phyloP scores from a whole-genome alignment of 768 basidiomycete genomes.

The Naganishia antarctica region DNA sequence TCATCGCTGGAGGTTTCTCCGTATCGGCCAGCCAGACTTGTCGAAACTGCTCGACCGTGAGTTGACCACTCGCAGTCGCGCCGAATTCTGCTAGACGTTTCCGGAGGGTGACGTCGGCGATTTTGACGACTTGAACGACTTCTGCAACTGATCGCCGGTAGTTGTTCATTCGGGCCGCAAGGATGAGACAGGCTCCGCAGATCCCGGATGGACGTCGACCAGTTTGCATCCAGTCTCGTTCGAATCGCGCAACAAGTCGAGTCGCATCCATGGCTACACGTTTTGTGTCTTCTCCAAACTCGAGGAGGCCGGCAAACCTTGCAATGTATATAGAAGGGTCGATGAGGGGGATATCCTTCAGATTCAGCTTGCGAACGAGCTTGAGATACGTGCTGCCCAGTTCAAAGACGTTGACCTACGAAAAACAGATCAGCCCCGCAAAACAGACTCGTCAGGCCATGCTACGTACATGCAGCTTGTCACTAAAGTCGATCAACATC shows the following conservation, averaged over 20 bases:
- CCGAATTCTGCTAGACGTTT: conserved; percentile 94
- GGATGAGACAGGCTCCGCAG: conserved; percentile 87
- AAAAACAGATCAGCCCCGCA: not conserved
- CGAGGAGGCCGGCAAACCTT: conserved; percentile 86
- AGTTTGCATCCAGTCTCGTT: conserved; percentile 94
- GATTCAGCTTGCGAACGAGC: conserved; percentile 78
- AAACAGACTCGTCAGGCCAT: not conserved
- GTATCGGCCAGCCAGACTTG: conserved; percentile 30
- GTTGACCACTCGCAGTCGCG: conserved; percentile 72
- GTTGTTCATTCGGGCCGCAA: conserved; percentile 98
- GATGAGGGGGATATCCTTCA: conserved; percentile 71
- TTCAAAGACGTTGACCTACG: conserved; percentile 91
- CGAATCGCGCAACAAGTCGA: conserved; percentile 86
- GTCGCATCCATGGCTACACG: conserved; percentile 88
- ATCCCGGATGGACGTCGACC: conserved; percentile 95
- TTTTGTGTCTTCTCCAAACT: conserved; percentile 91
- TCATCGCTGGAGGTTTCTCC: conserved; percentile 38
- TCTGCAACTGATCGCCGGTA: conserved; percentile 88
- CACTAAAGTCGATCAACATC: conserved; percentile 99
- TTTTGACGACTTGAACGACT: conserved; percentile 97
- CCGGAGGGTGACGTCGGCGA: conserved; percentile 88
- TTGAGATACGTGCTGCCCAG: conserved; percentile 94
- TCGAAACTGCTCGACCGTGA: conserved; percentile 77
- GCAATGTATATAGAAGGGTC: conserved; percentile 96
- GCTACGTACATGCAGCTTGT: conserved; percentile 71